These are phyloP conservation scores for Graphilbum sp. DNA, from an alignment of 2,329 filamentous ascomycete species.

Conservation along the genomic window DNA sequence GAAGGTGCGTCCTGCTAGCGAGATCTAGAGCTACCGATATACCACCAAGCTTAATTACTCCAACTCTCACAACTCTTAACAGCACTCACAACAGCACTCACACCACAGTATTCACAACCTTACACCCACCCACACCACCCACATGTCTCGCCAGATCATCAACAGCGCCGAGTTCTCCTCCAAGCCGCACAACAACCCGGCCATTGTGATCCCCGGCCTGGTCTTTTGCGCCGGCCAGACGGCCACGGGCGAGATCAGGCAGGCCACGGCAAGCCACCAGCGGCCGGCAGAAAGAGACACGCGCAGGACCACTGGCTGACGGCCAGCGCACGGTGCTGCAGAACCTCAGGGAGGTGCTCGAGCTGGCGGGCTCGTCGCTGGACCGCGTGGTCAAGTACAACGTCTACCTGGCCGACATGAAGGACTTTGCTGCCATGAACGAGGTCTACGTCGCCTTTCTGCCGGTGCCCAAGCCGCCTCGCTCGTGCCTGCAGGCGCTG, in stretches of 20 bases:
- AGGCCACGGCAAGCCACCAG: slow-evolving; percentile 26
- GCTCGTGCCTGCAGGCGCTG: slow-evolving; percentile 78
- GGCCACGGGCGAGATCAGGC: slow-evolving; percentile 30
- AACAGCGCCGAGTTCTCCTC: slow-evolving; percentile 28
- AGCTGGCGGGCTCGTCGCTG: slow-evolving; percentile 40
- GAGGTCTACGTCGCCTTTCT: slow-evolving; percentile 43
- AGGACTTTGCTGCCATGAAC: slow-evolving; percentile 44
- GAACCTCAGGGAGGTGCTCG: slow-evolving; percentile 42
- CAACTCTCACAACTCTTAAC: neutral
- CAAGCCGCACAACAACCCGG: slow-evolving; percentile 29
- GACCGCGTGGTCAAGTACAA: slow-evolving; percentile 52
- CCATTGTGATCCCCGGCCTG: slow-evolving; percentile 26
- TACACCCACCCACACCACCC: slow-evolving; percentile 3
- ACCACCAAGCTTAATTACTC: no score
- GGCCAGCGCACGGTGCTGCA: slow-evolving; percentile 36
- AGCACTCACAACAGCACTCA: no score
- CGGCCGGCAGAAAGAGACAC: no score
- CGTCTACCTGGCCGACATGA: slow-evolving; percentile 48
- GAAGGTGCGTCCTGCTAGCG: no score
- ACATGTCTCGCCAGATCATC: slow-evolving; percentile 28
- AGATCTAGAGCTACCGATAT: no score
- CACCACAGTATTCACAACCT: neutral
- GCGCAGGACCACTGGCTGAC: no score
- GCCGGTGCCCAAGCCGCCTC: slow-evolving; percentile 59
- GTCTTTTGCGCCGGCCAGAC: slow-evolving; percentile 30